Conservation (phyloP, 192 early-diverging fungal species). For the Umbelopsis vinacea region DNA sequence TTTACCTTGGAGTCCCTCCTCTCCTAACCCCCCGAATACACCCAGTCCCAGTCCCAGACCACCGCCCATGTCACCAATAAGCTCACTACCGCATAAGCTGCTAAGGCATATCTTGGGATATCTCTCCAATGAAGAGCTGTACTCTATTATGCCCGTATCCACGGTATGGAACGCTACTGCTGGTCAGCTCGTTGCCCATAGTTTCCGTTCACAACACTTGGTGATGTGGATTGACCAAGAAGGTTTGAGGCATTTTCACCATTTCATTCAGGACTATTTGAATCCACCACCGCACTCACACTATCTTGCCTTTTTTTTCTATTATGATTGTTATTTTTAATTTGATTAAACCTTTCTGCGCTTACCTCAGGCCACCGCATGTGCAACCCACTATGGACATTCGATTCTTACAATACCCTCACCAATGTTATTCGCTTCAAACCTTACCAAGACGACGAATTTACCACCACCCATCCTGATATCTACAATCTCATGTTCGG, state of each 20-base stretch:
- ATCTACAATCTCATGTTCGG: slow-evolving; percentile 52
- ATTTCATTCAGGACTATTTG: not conserved
- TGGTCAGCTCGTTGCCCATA: slow-evolving; percentile 37
- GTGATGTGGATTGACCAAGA: slow-evolving; percentile 51
- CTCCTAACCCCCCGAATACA: not conserved
- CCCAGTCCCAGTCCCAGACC: slow-evolving; percentile 21
- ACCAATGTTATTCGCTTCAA: slow-evolving; percentile 45
- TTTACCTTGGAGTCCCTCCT: slow-evolving; percentile 6
- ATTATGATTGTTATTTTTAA: too few relatives aligned
- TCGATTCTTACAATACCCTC: slow-evolving; percentile 46
- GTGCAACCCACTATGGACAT: slow-evolving; percentile 44
- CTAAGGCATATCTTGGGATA: slow-evolving; percentile 42
- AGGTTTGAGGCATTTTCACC: not conserved
- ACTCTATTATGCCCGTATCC: slow-evolving; percentile 38
- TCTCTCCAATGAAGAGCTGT: slow-evolving; percentile 38
- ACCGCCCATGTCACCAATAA: slow-evolving; percentile 37
- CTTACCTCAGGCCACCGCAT: slow-evolving; percentile 31
- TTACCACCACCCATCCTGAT: slow-evolving; percentile 21
- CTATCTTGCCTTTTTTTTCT: too few relatives aligned
- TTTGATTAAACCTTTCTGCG: not conserved
- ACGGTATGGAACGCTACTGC: slow-evolving; percentile 41
- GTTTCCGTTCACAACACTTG: slow-evolving; percentile 35
- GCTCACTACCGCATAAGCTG: slow-evolving; percentile 44
- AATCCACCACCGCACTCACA: too few relatives aligned
- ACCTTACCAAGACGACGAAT: slow-evolving; percentile 9